Evolutionary conservation across 129 eudicot species (phyloP), one percentile per base, ranked within the genome.

Genomic region (Scalesia atractyloides): DNA sequence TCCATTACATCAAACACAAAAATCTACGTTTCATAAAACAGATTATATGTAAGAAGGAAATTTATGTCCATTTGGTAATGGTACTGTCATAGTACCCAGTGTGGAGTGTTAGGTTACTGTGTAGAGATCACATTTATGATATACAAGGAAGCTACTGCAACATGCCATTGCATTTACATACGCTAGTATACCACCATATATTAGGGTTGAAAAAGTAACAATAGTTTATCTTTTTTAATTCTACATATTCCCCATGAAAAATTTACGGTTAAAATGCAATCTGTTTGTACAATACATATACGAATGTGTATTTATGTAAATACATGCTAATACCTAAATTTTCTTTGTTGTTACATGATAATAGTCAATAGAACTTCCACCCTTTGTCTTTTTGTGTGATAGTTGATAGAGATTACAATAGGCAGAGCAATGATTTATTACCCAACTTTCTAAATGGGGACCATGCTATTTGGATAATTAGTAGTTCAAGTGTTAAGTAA

Each of bases 91-190:
- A 61, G 9, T 36, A 34, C 24, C 68, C 68, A 62, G 7, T 62
- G 68, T 62, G 47, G 68, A 62, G 20, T 36, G 68, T 62, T 62
- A 34, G 68, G 68, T 58, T 37, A 37, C 68, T 36, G 47, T 36
- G 11, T 62, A 62, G 46, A 34, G 24, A 62, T 62, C 2, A n/a
- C 68, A 58, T 62, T 62, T 36, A 62, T 33, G 46, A 62, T 13
- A 62, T 62, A 62, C 47, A 5, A 56, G 62, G 34, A 56, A 56
- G 37, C 22, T 33, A 34, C 47, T 13, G 20, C 12, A 62, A 62
- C 12, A 20, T 62, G 14, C 36, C 68, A 62, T 62, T 62, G 15
- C 20, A 62, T 36, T 62, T 62, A 62, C 13, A 33, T 33, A 36
- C 68, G 24, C 46, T 36, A 62, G 3, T 19, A 5, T 12, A 26